A percentile compares a stretch with the other conserved stretches of the same genome.
Evolutionary conservation across 352 stramenopile genomes (phyloP).

Genomic region (Globisporangium abappressorium): DNA sequence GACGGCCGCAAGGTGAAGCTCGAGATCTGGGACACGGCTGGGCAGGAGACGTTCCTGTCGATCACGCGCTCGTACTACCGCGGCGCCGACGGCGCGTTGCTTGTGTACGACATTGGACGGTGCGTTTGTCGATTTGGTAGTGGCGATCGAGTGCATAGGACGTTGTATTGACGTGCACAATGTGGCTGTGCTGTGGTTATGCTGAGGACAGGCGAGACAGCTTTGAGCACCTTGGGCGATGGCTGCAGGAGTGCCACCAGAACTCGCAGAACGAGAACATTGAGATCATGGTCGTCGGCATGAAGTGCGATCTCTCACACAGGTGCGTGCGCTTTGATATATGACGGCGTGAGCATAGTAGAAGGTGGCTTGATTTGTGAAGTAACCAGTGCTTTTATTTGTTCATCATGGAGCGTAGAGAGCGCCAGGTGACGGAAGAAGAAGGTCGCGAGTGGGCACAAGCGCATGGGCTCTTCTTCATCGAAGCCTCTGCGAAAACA

Average conservation of each 20-base stretch:
- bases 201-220: constrained; percentile 46
- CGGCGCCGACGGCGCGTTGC: constrained; percentile 78
- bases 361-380: background rate
- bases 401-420: constrained; percentile 10
- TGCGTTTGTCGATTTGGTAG: constrained; percentile 11
- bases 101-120: constrained; percentile 86
- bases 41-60: constrained; percentile 87
- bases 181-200: background rate
- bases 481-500: constrained; percentile 83
- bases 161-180: background rate
- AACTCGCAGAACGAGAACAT: constrained; percentile 85
- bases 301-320: constrained; percentile 73
- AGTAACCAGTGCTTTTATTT: background rate
- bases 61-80: constrained; percentile 90
- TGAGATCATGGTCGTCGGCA: constrained; percentile 85
- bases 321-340: constrained; percentile 14
- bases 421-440: constrained; percentile 63
- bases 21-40: constrained; percentile 92
- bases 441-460: constrained; percentile 66
- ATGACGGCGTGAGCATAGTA: background rate
- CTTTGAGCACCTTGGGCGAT: constrained; percentile 73
- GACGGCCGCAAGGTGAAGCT: constrained; percentile 87
- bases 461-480: constrained; percentile 71
- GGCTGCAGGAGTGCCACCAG: constrained; percentile 82
- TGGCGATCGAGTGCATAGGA: background rate